Base-by-base conservation (phyloP, 2,329 filamentous ascomycete genomes). In the Neonectria magnoliae region DNA sequence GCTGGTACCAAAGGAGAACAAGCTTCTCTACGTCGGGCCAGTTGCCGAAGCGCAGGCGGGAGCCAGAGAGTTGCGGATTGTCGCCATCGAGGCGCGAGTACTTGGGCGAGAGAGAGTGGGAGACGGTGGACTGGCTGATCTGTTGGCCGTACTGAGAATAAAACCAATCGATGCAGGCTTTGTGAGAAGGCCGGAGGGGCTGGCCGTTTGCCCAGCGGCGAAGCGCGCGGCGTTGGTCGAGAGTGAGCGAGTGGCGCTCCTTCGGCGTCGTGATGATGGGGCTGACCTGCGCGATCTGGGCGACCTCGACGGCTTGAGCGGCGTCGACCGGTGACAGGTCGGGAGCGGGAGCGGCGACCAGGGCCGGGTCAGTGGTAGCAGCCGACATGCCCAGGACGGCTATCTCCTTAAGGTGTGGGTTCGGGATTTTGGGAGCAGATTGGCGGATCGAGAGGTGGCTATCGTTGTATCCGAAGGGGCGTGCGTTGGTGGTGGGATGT, bases 121-220 rank as follows among this genome's bases (percentile, higher is more conserved):
- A 88, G 47, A 89, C 87, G 71, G 87, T 89, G 16, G 86, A 88
- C 76, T 89, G 87, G 73, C 85, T 88, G 72, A 89, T 88, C 69
- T 83, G 83, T 75, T 88, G 85, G 75, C 85, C 83, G 73, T 87
- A 89, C 74, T 88, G 82, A 60, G 75, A 75, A 68, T 81, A 83
- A 78, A 89, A 89, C 87, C 87, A 89, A 72, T 89, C 86, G 72
- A 89, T 89, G 80, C 87, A 89, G 36, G 85, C 82, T 76, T 87
- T 87, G 76, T 89, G 87, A 27, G 84, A 87, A 7, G 87, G 87
- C 2, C 87, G 84, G 27, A 84, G 81, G 14, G 83, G 77, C 72
- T 89, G 87, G 44, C 80, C 80, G 70, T 86, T 86, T 25, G 87
- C 87, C 87, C 87, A 89, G 67, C 85, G 82, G 25, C 87, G 85